These are phyloP conservation scores for Neurospora sp. DNA, from an alignment of 495 filamentous ascomycete species.

Conservation along the genomic window DNA sequence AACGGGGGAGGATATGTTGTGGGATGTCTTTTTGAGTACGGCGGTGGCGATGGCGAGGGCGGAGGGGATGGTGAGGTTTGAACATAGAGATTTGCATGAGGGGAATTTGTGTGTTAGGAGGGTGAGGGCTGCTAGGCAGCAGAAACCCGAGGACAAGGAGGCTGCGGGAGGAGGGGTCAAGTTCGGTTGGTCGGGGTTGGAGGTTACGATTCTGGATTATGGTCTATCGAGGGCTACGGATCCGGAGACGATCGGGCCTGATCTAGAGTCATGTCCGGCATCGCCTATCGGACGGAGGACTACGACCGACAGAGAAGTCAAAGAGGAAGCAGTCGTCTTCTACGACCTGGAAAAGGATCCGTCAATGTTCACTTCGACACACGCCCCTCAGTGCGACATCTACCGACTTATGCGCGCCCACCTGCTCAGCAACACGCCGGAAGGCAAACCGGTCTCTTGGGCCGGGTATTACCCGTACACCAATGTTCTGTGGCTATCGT, in stretches of 20 bases:
- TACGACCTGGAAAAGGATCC: conserved; percentile 45
- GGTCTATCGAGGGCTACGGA: conserved; percentile 62
- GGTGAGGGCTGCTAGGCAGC: conserved; percentile 30
- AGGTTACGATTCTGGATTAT: conserved; percentile 84
- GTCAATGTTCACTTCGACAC: conserved; percentile 39
- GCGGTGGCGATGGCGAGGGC: conserved; percentile 67
- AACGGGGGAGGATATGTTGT: conserved; percentile 42
- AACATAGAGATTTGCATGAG: conserved; percentile 75
- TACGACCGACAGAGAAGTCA: background rate
- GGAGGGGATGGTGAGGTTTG: conserved; percentile 63
- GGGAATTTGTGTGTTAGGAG: conserved; percentile 60
- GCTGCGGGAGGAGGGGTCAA: conserved; percentile 13
- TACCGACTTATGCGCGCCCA: conserved; percentile 45
- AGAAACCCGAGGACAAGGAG: no score
- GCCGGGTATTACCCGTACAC: conserved; percentile 34
- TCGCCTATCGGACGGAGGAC: background rate
- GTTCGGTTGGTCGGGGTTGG: conserved; percentile 58
- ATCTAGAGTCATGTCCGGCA: background rate
- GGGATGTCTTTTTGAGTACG: conserved; percentile 80
- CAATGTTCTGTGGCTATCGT: conserved; percentile 46
- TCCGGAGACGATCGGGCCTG: conserved; percentile 1
- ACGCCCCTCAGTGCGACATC: conserved; percentile 35
- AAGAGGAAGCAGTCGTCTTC: conserved; percentile 20
- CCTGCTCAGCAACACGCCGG: conserved; percentile 30
- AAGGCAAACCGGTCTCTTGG: conserved; percentile 31